Conservation (phyloP, 352 stramenopile species). For the Saprolegnia diclina region DNA sequence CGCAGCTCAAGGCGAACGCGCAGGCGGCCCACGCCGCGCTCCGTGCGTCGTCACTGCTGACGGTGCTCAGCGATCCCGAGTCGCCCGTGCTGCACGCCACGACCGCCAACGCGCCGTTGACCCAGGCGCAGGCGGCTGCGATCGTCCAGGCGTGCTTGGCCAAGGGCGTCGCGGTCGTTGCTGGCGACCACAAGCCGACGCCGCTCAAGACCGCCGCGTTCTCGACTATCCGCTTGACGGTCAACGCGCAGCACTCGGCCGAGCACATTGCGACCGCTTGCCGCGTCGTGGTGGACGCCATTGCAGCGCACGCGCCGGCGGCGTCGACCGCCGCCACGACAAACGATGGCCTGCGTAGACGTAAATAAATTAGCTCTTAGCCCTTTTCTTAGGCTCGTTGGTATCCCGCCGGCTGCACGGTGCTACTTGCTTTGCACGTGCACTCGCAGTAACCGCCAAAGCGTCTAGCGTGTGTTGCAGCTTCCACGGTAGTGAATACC, state of each 20-base stretch:
- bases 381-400: neutral
- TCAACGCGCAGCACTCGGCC: slow-evolving; percentile 60
- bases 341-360: neutral
- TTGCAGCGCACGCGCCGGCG: slow-evolving; percentile 35
- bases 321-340: neutral
- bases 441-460: no score
- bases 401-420: neutral
- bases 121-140: slow-evolving; percentile 40
- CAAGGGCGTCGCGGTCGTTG: slow-evolving; percentile 67
- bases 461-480: no score
- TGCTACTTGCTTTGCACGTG: no score
- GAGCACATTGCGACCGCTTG: slow-evolving; percentile 53
- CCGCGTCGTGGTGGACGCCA: slow-evolving; percentile 52
- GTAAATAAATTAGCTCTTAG: slow-evolving; percentile 20
- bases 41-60: slow-evolving; percentile 37
- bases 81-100: slow-evolving; percentile 74
- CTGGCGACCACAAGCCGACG: slow-evolving; percentile 62
- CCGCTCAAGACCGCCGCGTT: slow-evolving; percentile 50
- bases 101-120: slow-evolving; percentile 44
- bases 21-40: slow-evolving; percentile 54
- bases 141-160: slow-evolving; percentile 55
- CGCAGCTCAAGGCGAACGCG: slow-evolving; percentile 56
- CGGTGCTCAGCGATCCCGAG: slow-evolving; percentile 48
- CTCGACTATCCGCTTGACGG: slow-evolving; percentile 65
- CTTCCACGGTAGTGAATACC: no score